Evolutionary conservation across 2,329 filamentous ascomycete genomes (phyloP).

Genomic region (Verticillium alfalfae): DNA sequence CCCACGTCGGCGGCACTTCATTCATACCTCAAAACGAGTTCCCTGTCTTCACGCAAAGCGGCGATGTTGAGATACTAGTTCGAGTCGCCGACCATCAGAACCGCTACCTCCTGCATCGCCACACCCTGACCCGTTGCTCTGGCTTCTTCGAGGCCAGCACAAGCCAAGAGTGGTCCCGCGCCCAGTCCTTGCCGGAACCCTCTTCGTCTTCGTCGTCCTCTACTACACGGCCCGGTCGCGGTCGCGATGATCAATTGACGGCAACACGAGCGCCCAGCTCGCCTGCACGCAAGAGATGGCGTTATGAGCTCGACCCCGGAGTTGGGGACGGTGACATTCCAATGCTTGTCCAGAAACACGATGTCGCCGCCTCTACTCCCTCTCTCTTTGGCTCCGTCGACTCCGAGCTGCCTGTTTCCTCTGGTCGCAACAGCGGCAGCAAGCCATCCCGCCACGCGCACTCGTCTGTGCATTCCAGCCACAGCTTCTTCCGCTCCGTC

Average conservation of each 20-base stretch:
- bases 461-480: constrained; percentile 29
- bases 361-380: constrained; percentile 6
- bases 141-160: constrained; percentile 90
- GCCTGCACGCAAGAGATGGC: constrained; percentile 59
- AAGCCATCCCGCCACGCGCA: constrained; percentile 57
- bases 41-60: constrained; percentile 81
- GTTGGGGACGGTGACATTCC: constrained; percentile 70
- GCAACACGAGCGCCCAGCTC: constrained; percentile 24
- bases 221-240: constrained; percentile 3
- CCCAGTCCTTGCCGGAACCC: constrained; percentile 24
- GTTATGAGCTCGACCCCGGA: constrained; percentile 80
- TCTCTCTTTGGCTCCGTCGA: constrained; percentile 50
- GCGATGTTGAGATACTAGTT: constrained; percentile 87
- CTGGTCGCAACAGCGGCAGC: constrained; percentile 35
- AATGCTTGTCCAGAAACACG: constrained; percentile 79
- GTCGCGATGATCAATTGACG: constrained; percentile 23
- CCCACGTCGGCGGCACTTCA: constrained; percentile 67
- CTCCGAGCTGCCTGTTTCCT: background rate
- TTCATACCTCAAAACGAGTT: constrained; percentile 83
- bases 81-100: constrained; percentile 66
- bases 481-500: constrained; percentile 79
- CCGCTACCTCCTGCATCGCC: constrained; percentile 78
- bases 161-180: constrained; percentile 68
- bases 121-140: constrained; percentile 85
- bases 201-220: constrained; percentile 15